Base-by-base conservation (phyloP, 352 stramenopile genomes). In the Phytopythium kandeliae region DNA sequence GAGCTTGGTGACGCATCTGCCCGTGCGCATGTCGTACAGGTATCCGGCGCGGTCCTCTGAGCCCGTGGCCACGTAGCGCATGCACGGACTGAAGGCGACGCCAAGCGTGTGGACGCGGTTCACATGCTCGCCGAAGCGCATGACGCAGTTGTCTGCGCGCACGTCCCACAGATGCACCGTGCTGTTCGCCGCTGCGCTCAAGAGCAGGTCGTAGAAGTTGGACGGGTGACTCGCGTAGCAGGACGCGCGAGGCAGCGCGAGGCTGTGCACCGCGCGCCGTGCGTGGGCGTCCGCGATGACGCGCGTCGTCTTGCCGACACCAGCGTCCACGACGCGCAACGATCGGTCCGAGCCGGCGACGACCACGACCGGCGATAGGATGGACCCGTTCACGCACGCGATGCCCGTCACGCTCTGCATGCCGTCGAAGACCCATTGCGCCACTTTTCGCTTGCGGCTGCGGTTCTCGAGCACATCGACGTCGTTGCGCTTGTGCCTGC, bases 21-120 rank as follows among this genome's bases (percentile, higher is more conserved):
- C 73, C 17, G 68, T 95, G 45, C 85, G 83, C 45, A 96, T 69
- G 52, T 96, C 87, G 66, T 96, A 96, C 40, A 96, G 48, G 57
- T 93, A 95, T 12, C 71, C 65, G 9, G 65, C 55, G 5, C 87
- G 76, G 52, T 96, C 88, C 63, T 96, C 86, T 1, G 80, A 95
- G 34, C 88, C 88, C 3, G 78, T 90, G 8, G 85, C 85, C 21
- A 96, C 67, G 59, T 95, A 96, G 17, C 88, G 81, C 83, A 95
- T 93, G 67, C 88, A 96, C 3, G 86, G 88, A 45, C 79, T 94
- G 55, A 96, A 96, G 15, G 77, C 69, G 31, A 78, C 58, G 8
- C 78, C 78, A 2, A 95, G 48, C 6, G 61, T 55, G 26, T 96
- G 85, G 16, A 91, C 78, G 48, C 83, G 79, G 64, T 96, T 95